phyloP scores from a whole-genome alignment of 2,329 filamentous ascomycete species.

The Fusarium nanum region DNA sequence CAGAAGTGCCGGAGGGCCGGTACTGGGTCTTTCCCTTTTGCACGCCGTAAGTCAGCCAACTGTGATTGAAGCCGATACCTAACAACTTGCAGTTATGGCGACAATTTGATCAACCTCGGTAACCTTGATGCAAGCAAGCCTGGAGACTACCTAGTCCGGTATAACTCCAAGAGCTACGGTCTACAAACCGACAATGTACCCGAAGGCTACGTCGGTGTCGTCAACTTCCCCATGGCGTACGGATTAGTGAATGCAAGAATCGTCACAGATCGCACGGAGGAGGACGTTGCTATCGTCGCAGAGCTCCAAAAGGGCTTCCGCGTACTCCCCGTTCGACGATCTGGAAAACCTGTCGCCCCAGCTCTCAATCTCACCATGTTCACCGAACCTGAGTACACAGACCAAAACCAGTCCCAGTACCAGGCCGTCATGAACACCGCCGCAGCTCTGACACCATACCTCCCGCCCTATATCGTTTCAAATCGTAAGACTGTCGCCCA shows the following conservation, averaged over 20 bases:
- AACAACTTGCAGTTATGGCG: neutral
- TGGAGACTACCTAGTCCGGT: neutral
- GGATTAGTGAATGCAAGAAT: neutral
- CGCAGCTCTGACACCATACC: neutral
- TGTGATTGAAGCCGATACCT: rapidly evolving
- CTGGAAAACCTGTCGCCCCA: neutral
- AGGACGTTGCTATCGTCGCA: neutral
- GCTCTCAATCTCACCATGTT: neutral
- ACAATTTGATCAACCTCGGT: neutral
- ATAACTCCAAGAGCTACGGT: neutral
- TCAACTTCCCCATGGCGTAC: neutral
- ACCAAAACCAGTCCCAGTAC: neutral
- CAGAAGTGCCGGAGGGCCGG: neutral
- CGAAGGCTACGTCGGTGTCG: neutral
- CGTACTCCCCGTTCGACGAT: neutral
- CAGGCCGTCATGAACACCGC: neutral
- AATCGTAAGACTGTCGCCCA: neutral
- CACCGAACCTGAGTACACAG: neutral
- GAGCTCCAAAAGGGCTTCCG: neutral
- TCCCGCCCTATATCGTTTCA: neutral
- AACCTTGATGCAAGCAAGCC: neutral
- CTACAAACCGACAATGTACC: neutral
- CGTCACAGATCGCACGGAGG: neutral
- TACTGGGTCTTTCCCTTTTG: neutral
- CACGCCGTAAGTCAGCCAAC: neutral